Evolutionary conservation across 2,329 filamentous ascomycete genomes (phyloP), one percentile per base, ranked within the genome.

Genomic region (Aureobasidium namibiae): DNA sequence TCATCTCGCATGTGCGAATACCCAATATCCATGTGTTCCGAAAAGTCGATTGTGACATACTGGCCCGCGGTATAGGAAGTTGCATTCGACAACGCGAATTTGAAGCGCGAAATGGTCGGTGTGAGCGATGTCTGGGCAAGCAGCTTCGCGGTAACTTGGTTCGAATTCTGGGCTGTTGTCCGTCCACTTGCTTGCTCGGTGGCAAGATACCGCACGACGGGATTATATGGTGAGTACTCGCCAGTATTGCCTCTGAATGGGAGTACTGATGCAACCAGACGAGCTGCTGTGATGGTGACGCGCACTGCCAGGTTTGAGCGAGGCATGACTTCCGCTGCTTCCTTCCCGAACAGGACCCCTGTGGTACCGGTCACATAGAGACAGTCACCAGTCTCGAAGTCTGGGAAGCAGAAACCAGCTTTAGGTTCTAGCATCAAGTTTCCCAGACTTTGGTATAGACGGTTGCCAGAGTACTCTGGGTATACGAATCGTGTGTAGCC

Each of bases 1-100:
- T 88, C 83, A 63, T 95, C 86, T 2, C 84, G 78, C 90, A 95
- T 95, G 69, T 95, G 91, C 50, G 80, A 82, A 71, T 90, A 95
- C 0, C 90, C 90, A 11, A 78, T 71, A 63, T 88, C 83, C 1
- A 95, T 75, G 65, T 92, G 85, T 0, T 77, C 70, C 13, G 79
- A 76, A 66, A 95, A 91, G 61, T 88, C 85, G 2, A 95, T 72
- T 1, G 88, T 90, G 18, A 89, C 81, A 72, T 94, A 89, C 67
- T 95, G 89, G 0, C 90, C 90, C 0, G 89, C 76, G 24, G 72
- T 76, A 82, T 89, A 91, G 1, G 59, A 60, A 0, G 76, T 61
- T 1, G 71, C 69, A 1, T 70, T 70, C 1, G 66, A 61, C 3
- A 84, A 72, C 2, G 74, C 72, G 66, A 86, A 86, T 1, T 75